Evolutionary conservation across 495 filamentous ascomycete species (phyloP).

Genomic region (Hyaloscypha variabilis): DNA sequence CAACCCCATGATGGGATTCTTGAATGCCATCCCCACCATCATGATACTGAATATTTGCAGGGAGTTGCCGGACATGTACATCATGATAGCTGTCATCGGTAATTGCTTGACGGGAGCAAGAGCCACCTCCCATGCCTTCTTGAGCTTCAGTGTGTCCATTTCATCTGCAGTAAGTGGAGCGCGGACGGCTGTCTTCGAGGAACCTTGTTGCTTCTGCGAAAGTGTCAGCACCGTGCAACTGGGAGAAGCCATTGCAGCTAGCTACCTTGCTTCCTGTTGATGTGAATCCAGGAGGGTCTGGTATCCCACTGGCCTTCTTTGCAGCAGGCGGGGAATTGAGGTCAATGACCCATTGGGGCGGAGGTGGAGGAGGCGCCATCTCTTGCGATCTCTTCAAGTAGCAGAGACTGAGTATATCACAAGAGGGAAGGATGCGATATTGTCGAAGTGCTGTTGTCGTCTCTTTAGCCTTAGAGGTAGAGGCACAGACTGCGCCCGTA

Average conservation of each 20-base stretch:
- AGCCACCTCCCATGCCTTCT: conserved; percentile 98
- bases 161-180: conserved; percentile 71
- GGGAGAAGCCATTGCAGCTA: conserved; percentile 1
- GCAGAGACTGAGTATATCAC: no score
- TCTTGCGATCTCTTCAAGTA: background rate
- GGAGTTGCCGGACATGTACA: conserved; percentile 99
- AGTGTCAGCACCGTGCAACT: background rate
- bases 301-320: conserved; percentile 62
- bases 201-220: conserved; percentile 38
- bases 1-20: conserved; percentile 87
- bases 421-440: background rate
- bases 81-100: conserved; percentile 98
- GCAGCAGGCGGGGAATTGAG: conserved; percentile 66
- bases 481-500: background rate
- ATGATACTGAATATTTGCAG: conserved; percentile 99
- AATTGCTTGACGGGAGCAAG: conserved; percentile 91
- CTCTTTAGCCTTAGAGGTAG: no score
- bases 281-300: conserved; percentile 88
- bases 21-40: conserved; percentile 99
- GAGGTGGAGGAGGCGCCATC: conserved; percentile 41
- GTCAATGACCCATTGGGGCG: conserved; percentile 80
- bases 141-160: conserved; percentile 92
- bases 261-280: conserved; percentile 59
- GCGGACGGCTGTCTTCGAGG: conserved; percentile 36
- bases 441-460: background rate